Conservation (phyloP, 805 yeast species). For the Ascoidea rubescens region DNA sequence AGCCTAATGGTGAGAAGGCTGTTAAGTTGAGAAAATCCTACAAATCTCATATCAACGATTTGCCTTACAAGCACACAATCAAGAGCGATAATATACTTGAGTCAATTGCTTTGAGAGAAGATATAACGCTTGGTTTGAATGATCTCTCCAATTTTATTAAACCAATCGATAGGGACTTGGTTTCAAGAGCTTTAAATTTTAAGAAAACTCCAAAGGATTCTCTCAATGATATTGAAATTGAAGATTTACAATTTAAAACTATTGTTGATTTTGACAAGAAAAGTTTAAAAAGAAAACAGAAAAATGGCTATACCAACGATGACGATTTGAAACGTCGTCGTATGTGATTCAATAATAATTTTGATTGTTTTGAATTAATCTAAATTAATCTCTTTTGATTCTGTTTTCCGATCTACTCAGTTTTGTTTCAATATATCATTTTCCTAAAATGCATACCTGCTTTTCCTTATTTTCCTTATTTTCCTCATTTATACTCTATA, state of each 20-base stretch:
- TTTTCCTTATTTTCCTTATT: too few relatives aligned
- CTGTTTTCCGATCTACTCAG: too few relatives aligned
- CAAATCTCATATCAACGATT: slow-evolving; percentile 79
- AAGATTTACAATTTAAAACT: not conserved
- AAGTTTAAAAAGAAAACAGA: not conserved
- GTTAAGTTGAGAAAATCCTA: slow-evolving; percentile 89
- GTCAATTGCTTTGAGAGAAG: not conserved
- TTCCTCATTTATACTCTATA: too few relatives aligned
- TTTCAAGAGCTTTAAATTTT: not conserved
- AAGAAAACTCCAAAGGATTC: not conserved
- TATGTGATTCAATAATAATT: too few relatives aligned
- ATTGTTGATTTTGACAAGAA: not conserved
- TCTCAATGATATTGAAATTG: not conserved
- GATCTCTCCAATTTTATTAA: too few relatives aligned
- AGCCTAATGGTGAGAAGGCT: slow-evolving; percentile 82
- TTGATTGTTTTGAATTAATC: too few relatives aligned
- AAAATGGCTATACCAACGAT: not conserved
- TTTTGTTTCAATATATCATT: too few relatives aligned
- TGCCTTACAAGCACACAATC: slow-evolving; percentile 57
- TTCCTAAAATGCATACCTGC: too few relatives aligned
- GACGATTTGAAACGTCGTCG: not conserved
- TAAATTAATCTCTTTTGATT: too few relatives aligned
- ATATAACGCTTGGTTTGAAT: not conserved
- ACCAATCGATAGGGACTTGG: not conserved
- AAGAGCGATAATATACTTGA: not conserved